Evolutionary conservation across 495 filamentous ascomycete species (phyloP).

Genomic region (Penicillium steckii): DNA sequence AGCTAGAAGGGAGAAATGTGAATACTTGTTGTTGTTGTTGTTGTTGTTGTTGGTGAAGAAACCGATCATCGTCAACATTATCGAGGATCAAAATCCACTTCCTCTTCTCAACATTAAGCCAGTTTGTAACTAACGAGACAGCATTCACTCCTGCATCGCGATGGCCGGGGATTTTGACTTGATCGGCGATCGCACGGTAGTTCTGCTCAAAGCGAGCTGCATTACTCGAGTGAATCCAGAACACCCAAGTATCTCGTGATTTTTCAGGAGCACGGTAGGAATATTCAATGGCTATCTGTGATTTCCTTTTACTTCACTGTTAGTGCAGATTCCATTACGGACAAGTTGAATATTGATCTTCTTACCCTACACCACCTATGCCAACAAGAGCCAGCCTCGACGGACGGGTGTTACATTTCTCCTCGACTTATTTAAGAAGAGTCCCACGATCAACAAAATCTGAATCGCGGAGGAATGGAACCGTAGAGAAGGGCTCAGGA

Average conservation of each 20-base stretch:
- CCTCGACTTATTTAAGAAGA: conserved; percentile 1
- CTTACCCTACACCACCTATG: conserved; percentile 11
- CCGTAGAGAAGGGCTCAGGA: conserved; percentile 12
- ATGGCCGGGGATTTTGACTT: conserved; percentile 29
- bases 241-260: conserved; percentile 43
- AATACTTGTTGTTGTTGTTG: not conserved
- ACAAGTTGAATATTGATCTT: not conserved
- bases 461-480: conserved; percentile 31
- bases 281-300: conserved; percentile 42
- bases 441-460: conserved; percentile 31
- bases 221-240: conserved; percentile 49
- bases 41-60: not conserved
- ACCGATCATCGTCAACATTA: conserved; percentile 5
- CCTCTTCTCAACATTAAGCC: conserved; percentile 20
- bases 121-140: conserved; percentile 37
- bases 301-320: conserved; percentile 27
- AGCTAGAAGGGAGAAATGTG: conserved; percentile 1
- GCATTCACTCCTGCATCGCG: conserved; percentile 37
- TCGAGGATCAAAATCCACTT: conserved; percentile 3
- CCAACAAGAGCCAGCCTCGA: conserved; percentile 28
- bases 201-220: conserved; percentile 36
- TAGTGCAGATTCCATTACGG: not conserved
- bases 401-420: not conserved
- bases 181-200: conserved; percentile 38
- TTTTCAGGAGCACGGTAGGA: conserved; percentile 30